Percentiles rank a stretch among this genome's conserved stretches.
These are phyloP conservation scores for Balamuthia mandrillaris DNA, from an alignment of 208 protist species.

Conservation along the genomic window DNA sequence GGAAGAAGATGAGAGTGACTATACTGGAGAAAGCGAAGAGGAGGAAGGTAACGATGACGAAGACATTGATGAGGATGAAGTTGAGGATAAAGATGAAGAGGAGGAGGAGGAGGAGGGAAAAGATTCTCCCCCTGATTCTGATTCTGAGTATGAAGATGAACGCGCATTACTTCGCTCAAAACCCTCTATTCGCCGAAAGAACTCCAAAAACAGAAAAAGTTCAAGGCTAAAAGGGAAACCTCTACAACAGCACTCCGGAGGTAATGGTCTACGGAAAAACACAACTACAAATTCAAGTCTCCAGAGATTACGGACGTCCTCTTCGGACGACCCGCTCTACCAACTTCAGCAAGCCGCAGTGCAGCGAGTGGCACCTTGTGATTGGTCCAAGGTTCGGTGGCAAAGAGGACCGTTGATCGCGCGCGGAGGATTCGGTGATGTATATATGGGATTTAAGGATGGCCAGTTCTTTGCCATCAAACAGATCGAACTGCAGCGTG, in stretches of 20 bases:
- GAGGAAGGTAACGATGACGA: background rate
- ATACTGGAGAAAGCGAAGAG: background rate
- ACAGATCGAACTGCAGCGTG: background rate
- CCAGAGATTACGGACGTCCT: too few relatives aligned
- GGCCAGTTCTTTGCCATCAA: conserved; percentile 38
- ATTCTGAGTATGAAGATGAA: background rate
- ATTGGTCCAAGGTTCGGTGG: conserved; percentile 37
- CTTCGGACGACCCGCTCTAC: too few relatives aligned
- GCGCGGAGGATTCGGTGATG: conserved; percentile 2
- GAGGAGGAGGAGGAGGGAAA: background rate
- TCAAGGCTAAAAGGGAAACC: background rate
- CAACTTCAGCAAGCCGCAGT: too few relatives aligned
- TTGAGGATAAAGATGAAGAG: background rate
- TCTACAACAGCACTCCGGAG: background rate
- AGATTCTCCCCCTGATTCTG: background rate
- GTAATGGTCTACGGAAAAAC: too few relatives aligned
- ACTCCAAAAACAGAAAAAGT: background rate
- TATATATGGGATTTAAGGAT: background rate
- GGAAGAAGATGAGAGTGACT: background rate
- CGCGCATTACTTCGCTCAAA: background rate
- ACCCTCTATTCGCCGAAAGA: background rate
- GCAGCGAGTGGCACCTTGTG: too few relatives aligned
- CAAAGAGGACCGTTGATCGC: conserved; percentile 4
- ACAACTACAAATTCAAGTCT: too few relatives aligned
- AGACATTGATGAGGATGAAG: background rate